These are phyloP conservation scores for Amphibolis antarctica DNA, from an alignment of 106 monocot species.

Conservation along the genomic window DNA sequence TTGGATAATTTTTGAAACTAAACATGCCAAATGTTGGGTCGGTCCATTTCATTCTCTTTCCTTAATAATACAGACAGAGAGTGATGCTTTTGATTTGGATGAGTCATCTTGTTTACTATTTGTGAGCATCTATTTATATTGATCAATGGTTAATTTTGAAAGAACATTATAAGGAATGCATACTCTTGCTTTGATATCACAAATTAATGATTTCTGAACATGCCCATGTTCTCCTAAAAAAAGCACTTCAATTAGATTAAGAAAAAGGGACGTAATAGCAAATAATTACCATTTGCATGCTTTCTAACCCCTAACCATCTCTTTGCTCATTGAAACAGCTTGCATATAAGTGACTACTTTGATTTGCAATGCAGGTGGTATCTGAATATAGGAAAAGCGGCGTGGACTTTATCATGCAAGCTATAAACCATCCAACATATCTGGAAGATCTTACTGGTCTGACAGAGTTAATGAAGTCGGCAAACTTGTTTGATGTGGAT, in stretches of 20 bases:
- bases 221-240: too few species aligned
- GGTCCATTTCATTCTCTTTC: background rate
- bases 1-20: background rate
- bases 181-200: too few species aligned
- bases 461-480: conserved; percentile 71
- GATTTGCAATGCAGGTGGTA: conserved; percentile 52
- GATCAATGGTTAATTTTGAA: too few species aligned
- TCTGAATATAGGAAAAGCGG: conserved; percentile 76
- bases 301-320: too few species aligned
- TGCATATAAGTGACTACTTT: background rate
- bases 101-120: too few species aligned
- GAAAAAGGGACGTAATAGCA: too few species aligned
- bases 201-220: too few species aligned
- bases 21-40: background rate
- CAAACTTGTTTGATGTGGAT: conserved; percentile 42
- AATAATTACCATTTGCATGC: too few species aligned
- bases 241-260: too few species aligned
- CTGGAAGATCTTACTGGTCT: conserved; percentile 89
- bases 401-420: conserved; percentile 68
- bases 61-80: background rate
- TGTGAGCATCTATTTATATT: too few species aligned
- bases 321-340: background rate
- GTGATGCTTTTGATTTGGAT: too few species aligned
- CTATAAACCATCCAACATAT: conserved; percentile 80
- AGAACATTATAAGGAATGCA: too few species aligned